These are phyloP conservation scores for Perkinsus chesapeaki DNA, from an alignment of 169 alveolate genomes.

Conservation along the genomic window DNA sequence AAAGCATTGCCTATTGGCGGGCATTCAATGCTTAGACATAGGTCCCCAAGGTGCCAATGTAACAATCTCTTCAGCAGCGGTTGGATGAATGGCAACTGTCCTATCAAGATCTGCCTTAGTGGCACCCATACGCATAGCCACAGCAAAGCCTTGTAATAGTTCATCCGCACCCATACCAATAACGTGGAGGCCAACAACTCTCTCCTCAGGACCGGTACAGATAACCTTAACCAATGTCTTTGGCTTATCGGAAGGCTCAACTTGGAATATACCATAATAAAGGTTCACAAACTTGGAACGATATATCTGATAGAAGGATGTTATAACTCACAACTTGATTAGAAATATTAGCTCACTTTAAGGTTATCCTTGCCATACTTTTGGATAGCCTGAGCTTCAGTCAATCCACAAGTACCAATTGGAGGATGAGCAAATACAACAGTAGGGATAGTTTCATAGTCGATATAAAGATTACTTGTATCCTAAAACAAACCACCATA, in stretches of 20 bases:
- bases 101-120: slow-evolving; percentile 69
- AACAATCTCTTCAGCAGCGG: slow-evolving; percentile 77
- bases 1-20: not conserved
- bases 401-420: slow-evolving; percentile 76
- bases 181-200: slow-evolving; percentile 72
- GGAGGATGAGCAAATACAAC: slow-evolving; percentile 83
- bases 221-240: slow-evolving; percentile 56
- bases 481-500: not conserved
- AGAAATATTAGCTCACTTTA: no score
- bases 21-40: not conserved
- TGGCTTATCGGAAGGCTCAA: slow-evolving; percentile 47
- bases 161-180: slow-evolving; percentile 78
- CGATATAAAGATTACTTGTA: not conserved
- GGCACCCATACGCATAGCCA: slow-evolving; percentile 74
- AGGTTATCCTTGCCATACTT: slow-evolving; percentile 73
- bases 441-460: slow-evolving; percentile 68
- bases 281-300: slow-evolving; percentile 50
- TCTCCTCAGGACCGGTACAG: slow-evolving; percentile 54
- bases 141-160: slow-evolving; percentile 79
- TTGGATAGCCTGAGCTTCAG: slow-evolving; percentile 74
- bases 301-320: slow-evolving; percentile 28
- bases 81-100: slow-evolving; percentile 76
- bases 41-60: slow-evolving; percentile 57
- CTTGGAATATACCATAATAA: slow-evolving; percentile 44
- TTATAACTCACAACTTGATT: not conserved